Conservation (phyloP, 108 stramenopile species). For the Seminavis robusta region DNA sequence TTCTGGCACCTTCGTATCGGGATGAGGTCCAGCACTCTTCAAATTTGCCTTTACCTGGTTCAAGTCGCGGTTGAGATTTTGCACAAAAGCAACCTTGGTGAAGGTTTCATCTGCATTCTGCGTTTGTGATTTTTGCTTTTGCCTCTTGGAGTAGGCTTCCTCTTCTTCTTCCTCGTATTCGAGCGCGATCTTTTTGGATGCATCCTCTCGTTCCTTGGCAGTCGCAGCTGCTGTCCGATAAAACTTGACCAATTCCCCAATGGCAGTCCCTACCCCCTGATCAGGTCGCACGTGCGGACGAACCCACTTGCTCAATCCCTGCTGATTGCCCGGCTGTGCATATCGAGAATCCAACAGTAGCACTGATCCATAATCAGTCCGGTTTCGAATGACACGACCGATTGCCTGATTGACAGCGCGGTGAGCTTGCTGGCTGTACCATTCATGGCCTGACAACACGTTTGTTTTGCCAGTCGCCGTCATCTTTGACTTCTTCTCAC, state of each 20-base stretch:
- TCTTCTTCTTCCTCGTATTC: conserved; percentile 35
- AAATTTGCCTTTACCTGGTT: conserved; percentile 6
- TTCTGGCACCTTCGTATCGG: no score
- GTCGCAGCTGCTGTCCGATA: conserved; percentile 57
- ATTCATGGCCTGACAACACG: conserved; percentile 87
- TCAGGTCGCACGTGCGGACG: conserved; percentile 71
- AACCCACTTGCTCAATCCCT: conserved; percentile 83
- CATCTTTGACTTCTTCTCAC: no score
- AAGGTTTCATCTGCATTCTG: conserved; percentile 26
- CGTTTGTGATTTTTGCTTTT: conserved; percentile 2
- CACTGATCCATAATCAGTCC: conserved; percentile 93
- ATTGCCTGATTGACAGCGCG: conserved; percentile 98
- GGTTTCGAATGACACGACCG: conserved; percentile 97
- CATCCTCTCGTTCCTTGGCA: conserved; percentile 28
- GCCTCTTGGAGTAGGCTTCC: conserved; percentile 13
- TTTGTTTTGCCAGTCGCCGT: no score
- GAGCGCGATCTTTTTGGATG: conserved; percentile 12
- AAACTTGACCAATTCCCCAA: conserved; percentile 51
- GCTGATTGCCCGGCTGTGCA: conserved; percentile 59
- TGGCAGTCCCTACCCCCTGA: conserved; percentile 63
- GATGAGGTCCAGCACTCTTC: conserved; percentile 4
- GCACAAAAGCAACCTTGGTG: conserved; percentile 55
- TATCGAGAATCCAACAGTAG: conserved; percentile 93
- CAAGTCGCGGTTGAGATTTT: conserved; percentile 17
- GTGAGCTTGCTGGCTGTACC: conserved; percentile 97